Evolutionary conservation across 352 stramenopile species (phyloP).

Genomic region (Plasmopara viticola): DNA sequence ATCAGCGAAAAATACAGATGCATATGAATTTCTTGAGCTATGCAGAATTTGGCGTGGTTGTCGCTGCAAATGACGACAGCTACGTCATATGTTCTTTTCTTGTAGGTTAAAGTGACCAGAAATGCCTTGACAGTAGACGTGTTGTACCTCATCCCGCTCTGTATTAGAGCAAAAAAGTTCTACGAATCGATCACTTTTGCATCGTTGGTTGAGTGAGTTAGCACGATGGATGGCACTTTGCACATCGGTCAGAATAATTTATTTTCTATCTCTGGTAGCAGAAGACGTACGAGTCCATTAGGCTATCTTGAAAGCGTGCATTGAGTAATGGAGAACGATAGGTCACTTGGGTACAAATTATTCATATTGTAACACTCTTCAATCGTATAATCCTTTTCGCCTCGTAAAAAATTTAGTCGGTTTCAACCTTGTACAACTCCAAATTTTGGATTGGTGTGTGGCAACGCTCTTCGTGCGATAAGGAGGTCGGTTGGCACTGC

Average conservation of each 20-base stretch:
- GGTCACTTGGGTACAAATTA: slow-evolving; percentile 49
- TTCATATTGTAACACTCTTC: slow-evolving; percentile 71
- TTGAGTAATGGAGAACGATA: slow-evolving; percentile 81
- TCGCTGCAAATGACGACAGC: no score
- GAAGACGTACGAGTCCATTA: slow-evolving; percentile 20
- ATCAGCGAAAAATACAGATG: no score
- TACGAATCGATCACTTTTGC: slow-evolving; percentile 3
- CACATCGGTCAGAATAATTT: slow-evolving; percentile 36
- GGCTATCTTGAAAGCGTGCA: slow-evolving; percentile 40
- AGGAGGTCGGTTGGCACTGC: slow-evolving; percentile 48
- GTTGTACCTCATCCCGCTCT: no score
- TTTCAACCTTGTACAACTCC: slow-evolving; percentile 69
- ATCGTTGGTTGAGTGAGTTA: slow-evolving; percentile 1
- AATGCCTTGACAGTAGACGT: slow-evolving; percentile 9
- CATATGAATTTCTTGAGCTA: no score
- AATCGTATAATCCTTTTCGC: slow-evolving; percentile 78
- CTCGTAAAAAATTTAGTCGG: slow-evolving; percentile 70
- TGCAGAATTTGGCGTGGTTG: no score
- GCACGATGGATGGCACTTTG: slow-evolving; percentile 21
- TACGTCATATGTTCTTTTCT: slow-evolving; percentile 3
- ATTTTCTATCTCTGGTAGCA: slow-evolving; percentile 31
- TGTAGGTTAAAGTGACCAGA: slow-evolving; percentile 19
- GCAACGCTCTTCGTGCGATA: slow-evolving; percentile 82
- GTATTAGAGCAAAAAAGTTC: neutral
- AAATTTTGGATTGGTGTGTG: slow-evolving; percentile 52